Conservation (phyloP, 1,284 basidiomycete species). For the Chiua sp. region DNA sequence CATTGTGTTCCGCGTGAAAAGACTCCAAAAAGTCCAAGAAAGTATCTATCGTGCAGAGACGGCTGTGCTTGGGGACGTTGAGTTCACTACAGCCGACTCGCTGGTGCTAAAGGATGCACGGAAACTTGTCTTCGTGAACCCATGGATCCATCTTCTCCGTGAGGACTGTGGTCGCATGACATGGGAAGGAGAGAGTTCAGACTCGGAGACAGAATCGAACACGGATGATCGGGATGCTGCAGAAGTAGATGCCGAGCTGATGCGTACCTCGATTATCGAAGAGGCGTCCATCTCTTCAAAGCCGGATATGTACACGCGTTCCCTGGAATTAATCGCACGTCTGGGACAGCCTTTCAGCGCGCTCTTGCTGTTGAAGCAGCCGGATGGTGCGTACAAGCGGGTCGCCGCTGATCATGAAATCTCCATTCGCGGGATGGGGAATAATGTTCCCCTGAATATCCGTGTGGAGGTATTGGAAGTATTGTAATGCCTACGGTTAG, state of each 20-base stretch:
- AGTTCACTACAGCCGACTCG: background rate
- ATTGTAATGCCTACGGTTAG: too few relatives aligned
- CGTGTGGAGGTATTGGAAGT: background rate
- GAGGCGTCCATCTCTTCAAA: background rate
- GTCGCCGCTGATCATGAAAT: constrained; percentile 1
- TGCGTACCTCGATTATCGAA: background rate
- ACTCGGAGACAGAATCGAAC: background rate
- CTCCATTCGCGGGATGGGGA: background rate
- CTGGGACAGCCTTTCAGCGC: background rate
- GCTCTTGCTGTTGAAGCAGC: background rate
- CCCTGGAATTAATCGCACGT: background rate
- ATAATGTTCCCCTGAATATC: background rate
- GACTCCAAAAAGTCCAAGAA: background rate
- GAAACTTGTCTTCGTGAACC: constrained; percentile 1
- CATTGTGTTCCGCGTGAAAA: constrained; percentile 1
- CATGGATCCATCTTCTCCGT: background rate
- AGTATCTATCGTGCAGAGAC: background rate
- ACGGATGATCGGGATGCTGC: too few relatives aligned
- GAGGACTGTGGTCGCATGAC: background rate
- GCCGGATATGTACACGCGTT: background rate
- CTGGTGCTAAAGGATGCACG: background rate
- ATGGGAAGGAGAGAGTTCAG: background rate
- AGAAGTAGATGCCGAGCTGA: background rate
- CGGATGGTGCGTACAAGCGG: background rate
- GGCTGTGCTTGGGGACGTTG: background rate